Evolutionary conservation across 768 basidiomycete genomes (phyloP).

Genomic region (Tulasnella sp.): DNA sequence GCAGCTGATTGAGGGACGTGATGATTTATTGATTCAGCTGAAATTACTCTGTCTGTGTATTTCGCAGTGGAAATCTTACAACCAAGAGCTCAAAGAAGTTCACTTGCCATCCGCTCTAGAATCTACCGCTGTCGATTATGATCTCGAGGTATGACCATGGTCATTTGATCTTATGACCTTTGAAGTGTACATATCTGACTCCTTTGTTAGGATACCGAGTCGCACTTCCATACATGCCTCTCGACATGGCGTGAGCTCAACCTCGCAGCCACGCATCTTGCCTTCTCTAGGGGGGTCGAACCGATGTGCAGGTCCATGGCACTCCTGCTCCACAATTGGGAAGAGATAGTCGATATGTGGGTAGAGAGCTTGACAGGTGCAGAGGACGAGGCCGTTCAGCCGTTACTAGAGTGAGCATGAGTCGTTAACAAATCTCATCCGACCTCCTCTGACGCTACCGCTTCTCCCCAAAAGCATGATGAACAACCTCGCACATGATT

Average conservation of each 20-base stretch:
- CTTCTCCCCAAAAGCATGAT: slow-evolving; percentile 41
- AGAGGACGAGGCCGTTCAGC: slow-evolving; percentile 62
- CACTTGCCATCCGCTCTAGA: slow-evolving; percentile 59
- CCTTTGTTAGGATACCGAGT: slow-evolving; percentile 54
- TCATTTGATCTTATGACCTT: neutral
- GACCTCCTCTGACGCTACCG: slow-evolving; percentile 18
- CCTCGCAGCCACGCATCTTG: slow-evolving; percentile 61
- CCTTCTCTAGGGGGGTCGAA: slow-evolving; percentile 52
- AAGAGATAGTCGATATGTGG: slow-evolving; percentile 58
- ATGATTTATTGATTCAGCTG: too few species aligned
- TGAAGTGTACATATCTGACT: neutral
- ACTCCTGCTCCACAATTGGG: slow-evolving; percentile 70
- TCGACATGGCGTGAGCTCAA: slow-evolving; percentile 73
- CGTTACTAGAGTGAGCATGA: slow-evolving; percentile 60
- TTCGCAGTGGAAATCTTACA: slow-evolving; percentile 42
- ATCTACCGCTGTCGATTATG: slow-evolving; percentile 43
- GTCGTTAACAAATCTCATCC: neutral
- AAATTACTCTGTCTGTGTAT: too few species aligned
- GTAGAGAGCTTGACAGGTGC: slow-evolving; percentile 42
- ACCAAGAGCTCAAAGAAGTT: slow-evolving; percentile 52
- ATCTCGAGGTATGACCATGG: slow-evolving; percentile 37
- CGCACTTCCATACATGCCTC: slow-evolving; percentile 66
- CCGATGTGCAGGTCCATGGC: slow-evolving; percentile 65
- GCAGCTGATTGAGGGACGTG: too few species aligned
- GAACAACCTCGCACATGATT: slow-evolving; percentile 68